Conservation (phyloP, 2,329 filamentous ascomycete species). For the Fusarium sp. region DNA sequence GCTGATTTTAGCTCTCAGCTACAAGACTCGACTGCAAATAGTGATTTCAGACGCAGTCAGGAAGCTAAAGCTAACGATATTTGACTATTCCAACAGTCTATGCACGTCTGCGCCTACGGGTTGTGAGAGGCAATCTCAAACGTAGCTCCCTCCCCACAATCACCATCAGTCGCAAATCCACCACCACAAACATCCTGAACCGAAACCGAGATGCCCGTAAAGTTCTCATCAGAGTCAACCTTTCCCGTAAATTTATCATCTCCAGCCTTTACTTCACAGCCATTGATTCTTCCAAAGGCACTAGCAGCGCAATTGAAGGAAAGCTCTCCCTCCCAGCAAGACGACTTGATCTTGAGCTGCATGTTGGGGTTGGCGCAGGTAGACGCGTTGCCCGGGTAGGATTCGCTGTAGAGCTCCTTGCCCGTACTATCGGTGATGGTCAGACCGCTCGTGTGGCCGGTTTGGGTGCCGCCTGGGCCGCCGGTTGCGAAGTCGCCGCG, state of each 20-base stretch:
- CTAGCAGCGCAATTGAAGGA: neutral
- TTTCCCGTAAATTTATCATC: neutral
- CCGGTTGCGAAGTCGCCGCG: neutral
- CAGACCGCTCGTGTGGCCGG: neutral
- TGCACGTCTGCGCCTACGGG: fast-evolving
- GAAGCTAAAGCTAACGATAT: fast-evolving
- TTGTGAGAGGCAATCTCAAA: neutral
- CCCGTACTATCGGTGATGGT: neutral
- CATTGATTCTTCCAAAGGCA: neutral
- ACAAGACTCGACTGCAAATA: neutral
- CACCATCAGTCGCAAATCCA: neutral
- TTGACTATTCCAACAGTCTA: neutral
- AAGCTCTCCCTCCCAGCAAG: neutral
- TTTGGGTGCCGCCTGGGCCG: neutral
- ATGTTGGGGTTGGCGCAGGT: neutral
- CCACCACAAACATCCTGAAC: neutral
- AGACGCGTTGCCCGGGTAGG: neutral
- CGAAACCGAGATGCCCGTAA: neutral
- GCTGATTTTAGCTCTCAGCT: too few species aligned
- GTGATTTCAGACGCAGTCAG: neutral
- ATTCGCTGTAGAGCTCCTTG: neutral
- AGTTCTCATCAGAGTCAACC: neutral
- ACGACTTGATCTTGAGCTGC: neutral
- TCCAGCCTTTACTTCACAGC: neutral
- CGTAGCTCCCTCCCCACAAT: neutral